Conservation (phyloP, 768 basidiomycete species). For the Hypsizygus marmoreus region DNA sequence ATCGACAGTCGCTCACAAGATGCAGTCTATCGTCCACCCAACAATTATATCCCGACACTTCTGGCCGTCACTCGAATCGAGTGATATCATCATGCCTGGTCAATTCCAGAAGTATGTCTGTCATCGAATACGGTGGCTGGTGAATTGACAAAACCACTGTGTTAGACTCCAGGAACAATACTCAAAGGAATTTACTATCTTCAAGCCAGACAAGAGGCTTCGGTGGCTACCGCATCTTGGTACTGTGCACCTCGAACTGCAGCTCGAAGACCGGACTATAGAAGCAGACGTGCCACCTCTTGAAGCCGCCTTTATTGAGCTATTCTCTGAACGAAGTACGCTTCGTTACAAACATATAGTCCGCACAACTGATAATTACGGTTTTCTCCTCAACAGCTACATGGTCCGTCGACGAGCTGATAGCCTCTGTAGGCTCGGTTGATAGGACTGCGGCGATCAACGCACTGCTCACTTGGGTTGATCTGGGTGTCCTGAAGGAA, state of each 20-base stretch:
- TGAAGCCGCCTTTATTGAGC: constrained; percentile 88
- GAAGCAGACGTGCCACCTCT: constrained; percentile 80
- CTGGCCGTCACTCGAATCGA: constrained; percentile 86
- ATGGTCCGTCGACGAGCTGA: constrained; percentile 75
- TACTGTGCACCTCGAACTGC: constrained; percentile 75
- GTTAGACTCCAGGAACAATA: constrained; percentile 82
- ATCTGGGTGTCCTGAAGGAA: constrained; percentile 79
- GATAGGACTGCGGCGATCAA: constrained; percentile 67
- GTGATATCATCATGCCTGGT: constrained; percentile 78
- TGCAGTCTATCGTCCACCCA: constrained; percentile 76
- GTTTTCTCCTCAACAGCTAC: too few species aligned
- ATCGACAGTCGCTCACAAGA: neutral
- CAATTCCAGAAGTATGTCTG: constrained; percentile 73
- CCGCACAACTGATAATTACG: too few species aligned
- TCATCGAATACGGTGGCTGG: too few species aligned
- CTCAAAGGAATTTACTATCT: constrained; percentile 70
- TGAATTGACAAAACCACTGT: too few species aligned
- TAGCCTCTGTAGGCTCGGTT: constrained; percentile 60
- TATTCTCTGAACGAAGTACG: constrained; percentile 73
- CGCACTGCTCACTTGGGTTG: constrained; percentile 82
- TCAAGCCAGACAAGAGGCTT: constrained; percentile 92
- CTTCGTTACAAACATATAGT: neutral
- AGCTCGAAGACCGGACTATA: constrained; percentile 79
- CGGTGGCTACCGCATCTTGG: constrained; percentile 91
- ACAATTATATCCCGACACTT: constrained; percentile 93